Base-by-base conservation (phyloP, 2,329 filamentous ascomycete genomes). In the Colletotrichum sp. region DNA sequence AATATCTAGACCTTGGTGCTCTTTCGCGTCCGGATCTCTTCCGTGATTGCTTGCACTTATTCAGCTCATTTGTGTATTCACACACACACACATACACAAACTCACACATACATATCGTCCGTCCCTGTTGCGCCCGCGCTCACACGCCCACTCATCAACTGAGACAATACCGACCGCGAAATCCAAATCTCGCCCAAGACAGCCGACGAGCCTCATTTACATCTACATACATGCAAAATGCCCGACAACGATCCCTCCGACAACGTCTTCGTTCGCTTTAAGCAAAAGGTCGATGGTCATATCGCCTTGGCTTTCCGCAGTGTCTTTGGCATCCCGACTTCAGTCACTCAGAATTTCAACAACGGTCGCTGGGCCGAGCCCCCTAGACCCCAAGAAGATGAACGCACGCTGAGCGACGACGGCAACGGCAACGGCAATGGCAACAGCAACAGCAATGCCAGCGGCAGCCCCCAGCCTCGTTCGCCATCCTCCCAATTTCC, bases 201-300 rank as follows among this genome's bases (percentile, higher is more conserved):
- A 63, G 16, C 32, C 28, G 26, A n/a, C 64, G 39, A 67, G 18
- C 28, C 30, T 32, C n/a, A 68, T 44, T 39, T 44, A 72, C 24
- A 52, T n/a, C 12, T n/a, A 49, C 34, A 71, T 13, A 16, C 28
- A 24, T 34, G 26, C 69, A 71, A 34, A 39, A 78, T 78, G 77
- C 52, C 77, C 13, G 69, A 49, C 30, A 71, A 73, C 72, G 67
- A 73, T 30, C 49, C 76, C 34, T 67, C 72, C 18, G 77, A 75
- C 66, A 86, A 86, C 70, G 81, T 81, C n/a, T 87, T 87, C 77
- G 78, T 87, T 52, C 84, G 83, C 72, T 86, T 85, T 80, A 87
- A 85, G 78, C 83, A 86, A 71, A 82, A 84, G 72, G 82, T 88
- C 72, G 85, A 88, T 78, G 78, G 79, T 59, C 84, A 82, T 71